Evolutionary conservation across 1,284 basidiomycete genomes (phyloP).

Genomic region (Hypsizygus ulmarius): DNA sequence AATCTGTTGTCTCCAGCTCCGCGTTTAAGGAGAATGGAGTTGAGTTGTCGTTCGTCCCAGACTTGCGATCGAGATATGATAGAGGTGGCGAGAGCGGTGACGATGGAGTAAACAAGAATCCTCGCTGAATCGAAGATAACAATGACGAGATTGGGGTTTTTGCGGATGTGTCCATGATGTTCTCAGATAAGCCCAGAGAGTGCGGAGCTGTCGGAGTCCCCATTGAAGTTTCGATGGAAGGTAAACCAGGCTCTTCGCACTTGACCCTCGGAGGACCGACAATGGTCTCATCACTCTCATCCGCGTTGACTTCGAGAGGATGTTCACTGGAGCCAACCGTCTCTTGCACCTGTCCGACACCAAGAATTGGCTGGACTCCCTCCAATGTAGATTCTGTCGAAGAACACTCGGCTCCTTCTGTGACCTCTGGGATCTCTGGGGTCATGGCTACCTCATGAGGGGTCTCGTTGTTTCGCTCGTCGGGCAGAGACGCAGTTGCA

Average conservation of each 20-base stretch:
- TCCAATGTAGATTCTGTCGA: too few relatives aligned
- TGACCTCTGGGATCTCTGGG: too few relatives aligned
- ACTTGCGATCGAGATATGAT: conserved; percentile 35
- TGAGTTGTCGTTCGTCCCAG: not conserved
- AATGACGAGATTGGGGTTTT: conserved; percentile 69
- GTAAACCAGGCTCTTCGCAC: not conserved
- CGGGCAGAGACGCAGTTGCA: too few relatives aligned
- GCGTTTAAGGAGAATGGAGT: conserved; percentile 10
- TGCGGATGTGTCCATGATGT: conserved; percentile 13
- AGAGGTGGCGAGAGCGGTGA: conserved; percentile 58
- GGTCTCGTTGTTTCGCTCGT: too few relatives aligned
- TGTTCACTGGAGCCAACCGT: too few relatives aligned
- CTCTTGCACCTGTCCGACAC: too few relatives aligned
- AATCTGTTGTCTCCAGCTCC: not conserved
- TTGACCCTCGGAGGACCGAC: not conserved
- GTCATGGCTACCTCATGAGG: too few relatives aligned
- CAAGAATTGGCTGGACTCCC: too few relatives aligned
- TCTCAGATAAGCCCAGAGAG: conserved; percentile 4
- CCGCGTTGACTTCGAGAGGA: too few relatives aligned
- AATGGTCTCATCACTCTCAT: not conserved
- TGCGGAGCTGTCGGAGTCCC: conserved; percentile 11
- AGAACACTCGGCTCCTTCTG: too few relatives aligned
- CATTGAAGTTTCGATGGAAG: too few relatives aligned
- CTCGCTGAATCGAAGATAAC: conserved; percentile 64
- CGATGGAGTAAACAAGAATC: conserved; percentile 62